A percentile compares a stretch with the other conserved stretches of the same genome.
phyloP scores from a whole-genome alignment of 73 alveolate species.

The Paramecium biaurelia region DNA sequence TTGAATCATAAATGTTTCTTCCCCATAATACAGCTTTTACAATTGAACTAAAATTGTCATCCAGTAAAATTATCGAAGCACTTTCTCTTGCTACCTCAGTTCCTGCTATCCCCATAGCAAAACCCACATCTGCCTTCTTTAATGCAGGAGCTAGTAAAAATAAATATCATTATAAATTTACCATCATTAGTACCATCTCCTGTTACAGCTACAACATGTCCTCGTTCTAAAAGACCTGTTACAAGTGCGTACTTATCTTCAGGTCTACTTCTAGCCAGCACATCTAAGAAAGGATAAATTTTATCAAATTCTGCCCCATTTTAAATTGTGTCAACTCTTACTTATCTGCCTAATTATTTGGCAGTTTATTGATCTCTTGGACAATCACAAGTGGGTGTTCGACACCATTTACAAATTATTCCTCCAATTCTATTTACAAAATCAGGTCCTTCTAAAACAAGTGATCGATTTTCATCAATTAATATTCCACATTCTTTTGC shows the following conservation, averaged over 20 bases:
- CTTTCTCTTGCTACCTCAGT: conserved; percentile 96
- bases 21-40: conserved; percentile 92
- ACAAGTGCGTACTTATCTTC: conserved; percentile 90
- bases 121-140: conserved; percentile 88
- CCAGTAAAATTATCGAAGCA: conserved; percentile 84
- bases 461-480: conserved; percentile 3
- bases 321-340: conserved; percentile 56
- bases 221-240: conserved; percentile 83
- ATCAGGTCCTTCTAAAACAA: conserved; percentile 76
- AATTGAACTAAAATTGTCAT: conserved; percentile 89
- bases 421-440: conserved; percentile 86
- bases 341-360: not conserved
- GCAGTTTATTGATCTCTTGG: conserved; percentile 58
- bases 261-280: conserved; percentile 91
- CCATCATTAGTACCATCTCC: conserved; percentile 84
- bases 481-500: conserved; percentile 87
- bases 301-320: conserved; percentile 59
- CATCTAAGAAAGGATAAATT: conserved; percentile 73
- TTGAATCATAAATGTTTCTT: conserved; percentile 88
- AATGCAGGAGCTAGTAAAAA: conserved; percentile 53
- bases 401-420: conserved; percentile 75
- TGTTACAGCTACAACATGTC: conserved; percentile 93
- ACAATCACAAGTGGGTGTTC: conserved; percentile 44
- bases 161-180: not conserved
- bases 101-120: conserved; percentile 91